Percentiles rank a stretch among this genome's conserved stretches.
These are phyloP conservation scores for Ustilago sp. DNA, from an alignment of 1,284 basidiomycete species.

Conservation along the genomic window DNA sequence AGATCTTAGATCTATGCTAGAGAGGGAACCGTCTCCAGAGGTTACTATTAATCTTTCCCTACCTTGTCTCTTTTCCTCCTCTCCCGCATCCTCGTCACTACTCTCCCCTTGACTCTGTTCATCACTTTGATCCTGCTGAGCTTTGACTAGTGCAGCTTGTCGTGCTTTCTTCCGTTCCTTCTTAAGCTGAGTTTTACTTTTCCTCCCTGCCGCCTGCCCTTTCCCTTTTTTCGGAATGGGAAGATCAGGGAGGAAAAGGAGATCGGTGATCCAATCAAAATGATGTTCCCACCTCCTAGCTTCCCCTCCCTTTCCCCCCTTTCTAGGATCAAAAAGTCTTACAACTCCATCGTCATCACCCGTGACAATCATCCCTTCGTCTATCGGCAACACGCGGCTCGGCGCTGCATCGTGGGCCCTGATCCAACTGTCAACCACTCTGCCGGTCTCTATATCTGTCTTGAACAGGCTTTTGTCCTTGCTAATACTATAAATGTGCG, in stretches of 20 bases:
- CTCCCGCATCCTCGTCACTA: not conserved
- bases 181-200: conserved; percentile 29
- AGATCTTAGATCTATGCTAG: conserved; percentile 79
- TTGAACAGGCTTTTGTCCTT: conserved; percentile 80
- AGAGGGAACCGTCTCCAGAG: conserved; percentile 88
- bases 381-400: conserved; percentile 79
- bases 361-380: conserved; percentile 79
- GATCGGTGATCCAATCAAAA: conserved; percentile 94
- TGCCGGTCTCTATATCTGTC: conserved; percentile 73
- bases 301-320: conserved; percentile 14
- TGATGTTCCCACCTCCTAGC: conserved; percentile 84
- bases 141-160: not conserved
- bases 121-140: conserved; percentile 3
- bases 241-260: conserved; percentile 75
- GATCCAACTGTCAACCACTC: conserved; percentile 75
- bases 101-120: conserved; percentile 8
- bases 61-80: conserved; percentile 11
- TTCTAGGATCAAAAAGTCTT: conserved; percentile 90
- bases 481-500: conserved; percentile 78
- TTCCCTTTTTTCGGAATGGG: conserved; percentile 33
- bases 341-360: conserved; percentile 95
- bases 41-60: conserved; percentile 60
- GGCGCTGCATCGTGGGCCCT: conserved; percentile 80
- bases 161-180: conserved; percentile 24
- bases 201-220: conserved; percentile 30